Evolutionary conservation across 352 stramenopile genomes (phyloP), one percentile per base, ranked within the genome.

Genomic region (Globisporangium canariense): DNA sequence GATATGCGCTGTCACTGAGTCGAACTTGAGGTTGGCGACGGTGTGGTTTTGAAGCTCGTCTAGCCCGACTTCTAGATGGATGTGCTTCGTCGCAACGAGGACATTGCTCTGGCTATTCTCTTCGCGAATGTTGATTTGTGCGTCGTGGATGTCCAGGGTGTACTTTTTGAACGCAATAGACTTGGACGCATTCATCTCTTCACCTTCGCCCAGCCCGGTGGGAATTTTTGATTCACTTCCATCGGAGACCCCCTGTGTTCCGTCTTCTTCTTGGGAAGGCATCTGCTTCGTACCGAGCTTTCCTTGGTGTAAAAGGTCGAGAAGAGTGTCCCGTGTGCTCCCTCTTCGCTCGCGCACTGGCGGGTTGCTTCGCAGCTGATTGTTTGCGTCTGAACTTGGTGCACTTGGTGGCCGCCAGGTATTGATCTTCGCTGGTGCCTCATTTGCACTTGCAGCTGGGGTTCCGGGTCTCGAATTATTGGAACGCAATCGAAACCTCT

Each of bases 71-170:
- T 92, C 83, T 3, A 94, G 69, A 51, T 93, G 86, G 45, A 94
- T 91, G 34, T 88, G 86, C 30, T 88, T 84, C 1, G 86, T 88
- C 9, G 83, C 86, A 10, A 90, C 65, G 45, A 94, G 60, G 34
- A 90, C 77, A 41, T 77, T 91, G 60, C 83, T 93, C 52, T 78
- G 73, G 20, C 67, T 89, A 1, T 64, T 75, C 40, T 90, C 82
- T 58, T 94, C 86, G 0, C 81, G 75, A 18, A 91, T 77, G 55
- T 91, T 92, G 67, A 94, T 93, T 54, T 94, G 86, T 0, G 74
- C 77, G 47, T 94, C 82, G 58, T 91, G 79, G 28, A 92, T 74
- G 60, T 91, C 82, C 4, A 92, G 60, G 1, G 83, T 94, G 67
- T 91, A 94, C 18, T 79, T 70, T 57, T 94, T 94, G 66, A 80